Percentiles rank a stretch among this genome's conserved stretches.
Evolutionary conservation across 371 early-diverging fungal species (phyloP).

Genomic region (Coemansia sp.): DNA sequence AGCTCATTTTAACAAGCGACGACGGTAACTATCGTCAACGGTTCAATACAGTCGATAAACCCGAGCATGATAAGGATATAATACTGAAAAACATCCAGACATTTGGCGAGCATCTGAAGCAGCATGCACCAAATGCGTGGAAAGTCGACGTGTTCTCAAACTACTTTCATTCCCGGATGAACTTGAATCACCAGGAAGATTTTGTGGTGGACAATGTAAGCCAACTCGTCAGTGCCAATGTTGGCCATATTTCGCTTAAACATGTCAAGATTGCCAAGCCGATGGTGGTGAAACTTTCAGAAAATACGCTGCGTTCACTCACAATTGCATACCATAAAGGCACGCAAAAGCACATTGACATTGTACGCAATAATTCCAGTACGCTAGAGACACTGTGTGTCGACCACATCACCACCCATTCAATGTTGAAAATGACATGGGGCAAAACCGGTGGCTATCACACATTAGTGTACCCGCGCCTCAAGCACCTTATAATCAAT

Average conservation of each 20-base stretch:
- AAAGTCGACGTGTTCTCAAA: background rate
- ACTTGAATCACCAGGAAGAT: background rate
- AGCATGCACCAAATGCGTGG: background rate
- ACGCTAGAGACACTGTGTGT: constrained; percentile 24
- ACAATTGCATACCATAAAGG: constrained; percentile 14
- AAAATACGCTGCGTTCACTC: constrained; percentile 16
- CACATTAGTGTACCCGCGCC: constrained; percentile 28
- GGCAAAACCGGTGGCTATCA: background rate
- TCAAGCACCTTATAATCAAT: constrained; percentile 15
- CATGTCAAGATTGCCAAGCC: background rate
- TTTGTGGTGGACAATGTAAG: constrained; percentile 1
- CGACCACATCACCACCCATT: constrained; percentile 4
- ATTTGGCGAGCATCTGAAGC: background rate
- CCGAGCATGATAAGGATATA: background rate
- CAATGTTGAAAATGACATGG: constrained; percentile 23
- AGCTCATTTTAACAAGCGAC: background rate
- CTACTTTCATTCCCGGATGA: background rate
- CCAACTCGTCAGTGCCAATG: background rate
- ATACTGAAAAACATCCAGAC: background rate
- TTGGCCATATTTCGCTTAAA: background rate
- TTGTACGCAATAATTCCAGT: constrained; percentile 27
- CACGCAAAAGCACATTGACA: constrained; percentile 18
- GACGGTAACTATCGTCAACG: background rate
- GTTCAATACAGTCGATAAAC: background rate
- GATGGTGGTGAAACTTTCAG: background rate